Percentiles rank a stretch among this genome's conserved stretches.
Evolutionary conservation across 768 basidiomycete species (phyloP).

Genomic region (Rhizopogon vinicolor): DNA sequence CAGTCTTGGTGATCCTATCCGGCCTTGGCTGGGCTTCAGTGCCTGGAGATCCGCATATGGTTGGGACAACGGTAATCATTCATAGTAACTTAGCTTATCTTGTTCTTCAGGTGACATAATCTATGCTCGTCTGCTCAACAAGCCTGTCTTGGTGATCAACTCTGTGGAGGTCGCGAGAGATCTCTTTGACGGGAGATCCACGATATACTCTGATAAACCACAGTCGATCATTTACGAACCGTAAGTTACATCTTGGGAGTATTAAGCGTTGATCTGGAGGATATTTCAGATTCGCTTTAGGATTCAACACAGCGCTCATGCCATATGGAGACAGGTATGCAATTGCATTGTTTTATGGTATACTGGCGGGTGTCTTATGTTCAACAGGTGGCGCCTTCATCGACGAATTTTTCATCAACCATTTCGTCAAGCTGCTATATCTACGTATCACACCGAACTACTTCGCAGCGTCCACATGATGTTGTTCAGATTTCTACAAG

Average conservation of each 20-base stretch:
- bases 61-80: too few relatives aligned
- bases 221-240: constrained; percentile 12
- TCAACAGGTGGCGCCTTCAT: constrained; percentile 30
- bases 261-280: background rate
- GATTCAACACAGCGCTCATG: constrained; percentile 28
- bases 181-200: constrained; percentile 24
- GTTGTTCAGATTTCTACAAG: constrained; percentile 25
- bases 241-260: constrained; percentile 12
- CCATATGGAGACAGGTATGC: constrained; percentile 26
- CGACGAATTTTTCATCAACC: constrained; percentile 30
- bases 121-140: constrained; percentile 16
- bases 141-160: constrained; percentile 24
- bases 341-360: too few relatives aligned
- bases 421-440: constrained; percentile 22
- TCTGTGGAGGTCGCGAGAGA: constrained; percentile 21
- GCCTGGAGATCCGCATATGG: too few relatives aligned
- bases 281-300: constrained; percentile 26
- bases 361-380: too few relatives aligned
- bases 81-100: background rate
- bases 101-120: constrained; percentile 15
- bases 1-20: too few relatives aligned
- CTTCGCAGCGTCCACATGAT: constrained; percentile 25
- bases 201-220: constrained; percentile 31
- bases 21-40: too few relatives aligned
- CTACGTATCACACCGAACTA: constrained; percentile 29